Conservation (phyloP, 345 rosid species). For the Populus alba region DNA sequence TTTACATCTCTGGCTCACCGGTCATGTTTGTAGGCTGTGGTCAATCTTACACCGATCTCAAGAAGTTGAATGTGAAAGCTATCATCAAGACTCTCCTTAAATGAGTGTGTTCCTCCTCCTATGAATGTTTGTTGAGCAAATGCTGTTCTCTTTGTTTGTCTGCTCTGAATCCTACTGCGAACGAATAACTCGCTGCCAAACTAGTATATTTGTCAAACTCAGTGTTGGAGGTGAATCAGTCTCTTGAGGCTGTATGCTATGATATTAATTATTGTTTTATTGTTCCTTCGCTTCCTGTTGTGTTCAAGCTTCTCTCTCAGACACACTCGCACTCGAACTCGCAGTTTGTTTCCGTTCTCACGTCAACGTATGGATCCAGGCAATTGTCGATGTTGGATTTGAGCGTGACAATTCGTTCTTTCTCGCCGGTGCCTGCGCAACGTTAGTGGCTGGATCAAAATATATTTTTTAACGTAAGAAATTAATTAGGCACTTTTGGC, state of each 20-base stretch:
- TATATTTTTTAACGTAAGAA: no score
- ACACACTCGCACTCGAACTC: neutral
- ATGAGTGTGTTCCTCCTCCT: constrained; percentile 33
- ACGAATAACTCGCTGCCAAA: constrained; percentile 8
- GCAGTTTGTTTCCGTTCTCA: neutral
- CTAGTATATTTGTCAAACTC: constrained; percentile 2
- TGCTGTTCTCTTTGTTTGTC: neutral
- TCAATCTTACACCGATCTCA: constrained; percentile 89
- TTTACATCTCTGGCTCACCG: constrained; percentile 89
- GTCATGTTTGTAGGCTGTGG: constrained; percentile 99
- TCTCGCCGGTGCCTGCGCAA: no score
- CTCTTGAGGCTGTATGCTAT: constrained; percentile 18
- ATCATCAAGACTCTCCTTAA: constrained; percentile 92
- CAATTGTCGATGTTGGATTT: no score
- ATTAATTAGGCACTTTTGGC: no score
- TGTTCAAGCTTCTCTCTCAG: neutral
- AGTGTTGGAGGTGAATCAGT: constrained; percentile 32
- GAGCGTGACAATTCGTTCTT: no score
- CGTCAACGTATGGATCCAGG: neutral
- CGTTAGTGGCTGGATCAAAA: no score
- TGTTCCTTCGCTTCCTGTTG: neutral
- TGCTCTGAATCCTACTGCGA: neutral
- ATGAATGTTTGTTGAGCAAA: neutral
- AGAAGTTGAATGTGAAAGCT: constrained; percentile 83
- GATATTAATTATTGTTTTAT: neutral